phyloP scores from a whole-genome alignment of 192 early-diverging fungal genomes.

The Allomyces arbusculus region DNA sequence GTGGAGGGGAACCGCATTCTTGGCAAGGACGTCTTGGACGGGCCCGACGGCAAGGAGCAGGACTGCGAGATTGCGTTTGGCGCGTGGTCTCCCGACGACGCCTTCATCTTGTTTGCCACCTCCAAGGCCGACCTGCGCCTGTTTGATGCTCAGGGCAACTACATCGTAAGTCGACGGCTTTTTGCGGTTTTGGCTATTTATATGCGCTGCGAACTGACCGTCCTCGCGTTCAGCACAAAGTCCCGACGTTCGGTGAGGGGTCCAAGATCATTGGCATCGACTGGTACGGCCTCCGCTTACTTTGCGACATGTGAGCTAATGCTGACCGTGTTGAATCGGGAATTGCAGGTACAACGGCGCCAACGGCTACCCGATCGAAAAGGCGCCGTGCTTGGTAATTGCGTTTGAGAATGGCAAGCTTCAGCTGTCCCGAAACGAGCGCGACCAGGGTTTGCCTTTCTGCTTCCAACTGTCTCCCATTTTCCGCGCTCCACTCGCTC shows the following conservation, averaged over 20 bases:
- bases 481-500: too few species aligned
- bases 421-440: slow-evolving; percentile 32
- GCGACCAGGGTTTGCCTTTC: slow-evolving; percentile 14
- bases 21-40: slow-evolving; percentile 28
- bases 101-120: slow-evolving; percentile 31
- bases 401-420: slow-evolving; percentile 36
- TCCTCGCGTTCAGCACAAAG: neutral
- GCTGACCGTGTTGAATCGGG: too few species aligned
- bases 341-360: neutral
- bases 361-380: slow-evolving; percentile 14
- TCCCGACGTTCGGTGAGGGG: neutral
- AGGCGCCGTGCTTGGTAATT: slow-evolving; percentile 21
- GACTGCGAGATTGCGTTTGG: slow-evolving; percentile 16
- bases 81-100: slow-evolving; percentile 36
- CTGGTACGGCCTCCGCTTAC: slow-evolving; percentile 1
- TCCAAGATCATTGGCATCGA: neutral
- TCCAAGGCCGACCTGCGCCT: slow-evolving; percentile 24
- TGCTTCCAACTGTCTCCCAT: too few species aligned
- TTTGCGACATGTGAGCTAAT: too few species aligned
- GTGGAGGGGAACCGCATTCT: slow-evolving; percentile 38
- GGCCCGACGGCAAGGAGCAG: slow-evolving; percentile 1
- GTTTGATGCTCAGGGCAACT: slow-evolving; percentile 26
- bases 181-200: too few species aligned
- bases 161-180: slow-evolving; percentile 13
- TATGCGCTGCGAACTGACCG: too few species aligned